phyloP scores from a whole-genome alignment of 2,329 filamentous ascomycete genomes.

The Aspergillus texensis region DNA sequence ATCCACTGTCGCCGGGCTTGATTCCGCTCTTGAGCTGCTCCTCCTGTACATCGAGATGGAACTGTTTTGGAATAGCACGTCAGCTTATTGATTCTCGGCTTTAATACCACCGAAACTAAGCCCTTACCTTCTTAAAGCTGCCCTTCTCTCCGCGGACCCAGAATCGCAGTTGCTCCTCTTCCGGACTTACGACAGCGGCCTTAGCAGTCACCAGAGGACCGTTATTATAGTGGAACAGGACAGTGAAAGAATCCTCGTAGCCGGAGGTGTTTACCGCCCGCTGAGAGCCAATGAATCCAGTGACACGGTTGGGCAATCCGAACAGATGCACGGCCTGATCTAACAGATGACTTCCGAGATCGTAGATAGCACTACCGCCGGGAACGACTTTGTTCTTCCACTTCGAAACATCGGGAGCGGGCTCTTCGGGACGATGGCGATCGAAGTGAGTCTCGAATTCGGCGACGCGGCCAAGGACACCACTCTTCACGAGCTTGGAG shows the following conservation, averaged over 20 bases:
- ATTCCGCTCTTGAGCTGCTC: conserved; percentile 69
- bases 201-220: conserved; percentile 70
- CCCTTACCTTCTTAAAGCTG: conserved; percentile 69
- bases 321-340: conserved; percentile 75
- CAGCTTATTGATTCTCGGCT: neutral
- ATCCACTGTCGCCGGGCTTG: conserved; percentile 62
- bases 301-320: conserved; percentile 68
- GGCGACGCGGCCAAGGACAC: conserved; percentile 68
- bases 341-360: conserved; percentile 74
- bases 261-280: conserved; percentile 58
- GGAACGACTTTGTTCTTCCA: conserved; percentile 72
- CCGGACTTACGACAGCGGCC: conserved; percentile 68
- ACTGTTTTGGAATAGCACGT: conserved; percentile 28
- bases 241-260: conserved; percentile 57
- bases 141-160: conserved; percentile 77
- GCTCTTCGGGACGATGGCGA: conserved; percentile 65
- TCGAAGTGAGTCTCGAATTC: conserved; percentile 84
- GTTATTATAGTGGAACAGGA: conserved; percentile 66
- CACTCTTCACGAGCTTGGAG: conserved; percentile 61
- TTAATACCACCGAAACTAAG: too few relatives aligned
- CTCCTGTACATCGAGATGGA: conserved; percentile 72
- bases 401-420: conserved; percentile 43
- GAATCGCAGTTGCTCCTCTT: conserved; percentile 70
- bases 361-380: conserved; percentile 71
- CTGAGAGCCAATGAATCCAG: conserved; percentile 69